Evolutionary conservation across 345 rosid species (phyloP).

Genomic region (Salix viminalis): DNA sequence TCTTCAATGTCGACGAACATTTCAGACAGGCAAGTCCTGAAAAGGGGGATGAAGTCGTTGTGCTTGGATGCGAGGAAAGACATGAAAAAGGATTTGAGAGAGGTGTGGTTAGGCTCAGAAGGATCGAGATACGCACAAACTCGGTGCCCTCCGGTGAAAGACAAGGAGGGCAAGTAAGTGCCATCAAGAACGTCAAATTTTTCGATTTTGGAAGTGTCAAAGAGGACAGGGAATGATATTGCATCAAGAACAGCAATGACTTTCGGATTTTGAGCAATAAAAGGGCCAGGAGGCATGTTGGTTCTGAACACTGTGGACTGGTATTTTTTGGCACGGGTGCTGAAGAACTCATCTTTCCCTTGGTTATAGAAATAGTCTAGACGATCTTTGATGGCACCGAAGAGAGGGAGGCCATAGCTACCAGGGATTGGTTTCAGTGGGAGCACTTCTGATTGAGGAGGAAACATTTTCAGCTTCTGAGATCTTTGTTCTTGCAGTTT

Average conservation of each 20-base stretch:
- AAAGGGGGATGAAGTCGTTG: slow-evolving; percentile 27
- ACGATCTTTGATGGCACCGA: slow-evolving; percentile 42
- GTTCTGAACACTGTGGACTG: slow-evolving; percentile 35
- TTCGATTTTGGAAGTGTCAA: slow-evolving; percentile 41
- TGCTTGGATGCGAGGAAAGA: slow-evolving; percentile 22
- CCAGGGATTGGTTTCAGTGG: slow-evolving; percentile 37
- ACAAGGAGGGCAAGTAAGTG: slow-evolving; percentile 38
- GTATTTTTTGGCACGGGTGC: slow-evolving; percentile 19
- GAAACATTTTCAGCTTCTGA: slow-evolving; percentile 13
- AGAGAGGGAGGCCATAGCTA: slow-evolving; percentile 29
- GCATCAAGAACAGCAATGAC: slow-evolving; percentile 39
- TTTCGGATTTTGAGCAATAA: slow-evolving; percentile 27
- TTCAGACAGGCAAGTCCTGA: slow-evolving; percentile 15
- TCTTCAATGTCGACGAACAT: slow-evolving; percentile 33
- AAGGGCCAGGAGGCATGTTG: slow-evolving; percentile 56
- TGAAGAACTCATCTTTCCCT: slow-evolving; percentile 38
- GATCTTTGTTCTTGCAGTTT: neutral
- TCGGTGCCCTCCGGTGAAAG: slow-evolving; percentile 41
- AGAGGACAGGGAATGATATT: slow-evolving; percentile 38
- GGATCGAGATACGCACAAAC: slow-evolving; percentile 41
- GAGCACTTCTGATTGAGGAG: neutral
- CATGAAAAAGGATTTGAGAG: slow-evolving; percentile 29
- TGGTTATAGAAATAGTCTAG: slow-evolving; percentile 46
- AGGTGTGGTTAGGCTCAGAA: slow-evolving; percentile 33
- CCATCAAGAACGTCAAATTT: slow-evolving; percentile 36